Evolutionary conservation across 2,329 filamentous ascomycete species (phyloP), one percentile per base, ranked within the genome.

Genomic region (Beauveria bassiana): DNA sequence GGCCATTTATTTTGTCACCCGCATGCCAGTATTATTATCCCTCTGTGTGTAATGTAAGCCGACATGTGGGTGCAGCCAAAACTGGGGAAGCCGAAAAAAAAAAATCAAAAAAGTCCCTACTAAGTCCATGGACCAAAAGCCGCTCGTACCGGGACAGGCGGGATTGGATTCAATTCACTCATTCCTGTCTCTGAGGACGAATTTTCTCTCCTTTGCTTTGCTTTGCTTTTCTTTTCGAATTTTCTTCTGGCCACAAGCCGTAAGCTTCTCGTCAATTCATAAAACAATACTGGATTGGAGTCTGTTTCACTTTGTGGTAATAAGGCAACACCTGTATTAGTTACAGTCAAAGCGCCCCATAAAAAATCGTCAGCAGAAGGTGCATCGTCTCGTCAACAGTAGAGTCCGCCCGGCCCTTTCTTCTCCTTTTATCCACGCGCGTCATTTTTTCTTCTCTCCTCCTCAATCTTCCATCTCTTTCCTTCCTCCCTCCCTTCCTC

Each of bases 361-460:
- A 57, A 57, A 57, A 57, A 57, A 57, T 59, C 47, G 42, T 59
- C 56, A 50, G 22, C 46, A 59, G 31, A n/a, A 34, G 28, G 34
- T 38, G 26, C 54, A 47, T 56, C 42, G 18, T 56, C 54, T 38
- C 14, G 34, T 38, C 34, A 56, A 47, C 54, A 56, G 31, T 16
- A 16, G 12, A 38, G 14, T 16, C 34, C 34, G 52, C 14, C 52
- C 42, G 18, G 20, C 20, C 43, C 22, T 47, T 40, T 40, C 28
- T 49, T 20, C 26, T 53, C 20, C 43, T 38, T 38, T 45, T 20
- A 9, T n/a, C 20, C 12, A 24, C 38, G 31, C 38, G 31, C 56
- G 46, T 52, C 57, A 31, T 47, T 49, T 49, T 49, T 49, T 31
- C 45, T 24, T 56, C 40, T 28, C 50, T 38, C 26, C 49, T 9